These are phyloP conservation scores for Labyrinthula sp. DNA, from an alignment of 352 stramenopile species.

Conservation along the genomic window DNA sequence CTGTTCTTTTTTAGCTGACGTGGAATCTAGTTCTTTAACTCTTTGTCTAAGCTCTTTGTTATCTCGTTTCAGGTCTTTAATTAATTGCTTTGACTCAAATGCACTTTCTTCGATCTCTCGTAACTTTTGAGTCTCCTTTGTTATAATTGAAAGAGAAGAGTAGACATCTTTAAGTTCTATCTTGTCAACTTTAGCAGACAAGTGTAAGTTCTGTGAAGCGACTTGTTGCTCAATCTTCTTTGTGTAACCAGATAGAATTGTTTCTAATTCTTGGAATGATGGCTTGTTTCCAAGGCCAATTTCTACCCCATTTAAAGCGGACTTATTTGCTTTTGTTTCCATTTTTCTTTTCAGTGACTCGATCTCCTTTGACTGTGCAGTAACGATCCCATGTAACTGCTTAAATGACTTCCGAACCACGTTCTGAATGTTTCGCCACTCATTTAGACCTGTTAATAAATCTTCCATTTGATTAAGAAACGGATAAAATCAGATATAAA, in stretches of 20 bases:
- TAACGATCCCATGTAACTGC: constrained; percentile 17
- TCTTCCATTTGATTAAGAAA: no score
- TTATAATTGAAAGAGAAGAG: no score
- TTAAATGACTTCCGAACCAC: constrained; percentile 26
- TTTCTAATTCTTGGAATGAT: constrained; percentile 17
- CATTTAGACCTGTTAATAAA: constrained; percentile 15
- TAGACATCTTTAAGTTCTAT: constrained; percentile 23
- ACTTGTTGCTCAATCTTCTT: constrained; percentile 18
- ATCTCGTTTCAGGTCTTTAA: no score
- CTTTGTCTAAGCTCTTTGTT: no score
- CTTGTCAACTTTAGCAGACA: constrained; percentile 20
- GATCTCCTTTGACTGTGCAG: constrained; percentile 17
- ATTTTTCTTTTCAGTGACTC: constrained; percentile 7
- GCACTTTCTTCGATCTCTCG: no score
- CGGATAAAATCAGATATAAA: no score
- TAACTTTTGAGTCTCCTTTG: no score
- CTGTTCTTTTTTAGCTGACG: no score
- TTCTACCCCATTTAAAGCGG: constrained; percentile 12
- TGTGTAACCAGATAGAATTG: constrained; percentile 1
- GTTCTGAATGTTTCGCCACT: constrained; percentile 28
- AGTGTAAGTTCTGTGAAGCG: not conserved
- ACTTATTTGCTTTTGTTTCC: not conserved
- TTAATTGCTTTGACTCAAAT: no score
- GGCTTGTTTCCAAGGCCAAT: constrained; percentile 23
- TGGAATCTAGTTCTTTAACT: no score